Evolutionary conservation across 2,329 filamentous ascomycete species (phyloP), one percentile per base, ranked within the genome.

Genomic region (Proliferodiscus dingleyae): DNA sequence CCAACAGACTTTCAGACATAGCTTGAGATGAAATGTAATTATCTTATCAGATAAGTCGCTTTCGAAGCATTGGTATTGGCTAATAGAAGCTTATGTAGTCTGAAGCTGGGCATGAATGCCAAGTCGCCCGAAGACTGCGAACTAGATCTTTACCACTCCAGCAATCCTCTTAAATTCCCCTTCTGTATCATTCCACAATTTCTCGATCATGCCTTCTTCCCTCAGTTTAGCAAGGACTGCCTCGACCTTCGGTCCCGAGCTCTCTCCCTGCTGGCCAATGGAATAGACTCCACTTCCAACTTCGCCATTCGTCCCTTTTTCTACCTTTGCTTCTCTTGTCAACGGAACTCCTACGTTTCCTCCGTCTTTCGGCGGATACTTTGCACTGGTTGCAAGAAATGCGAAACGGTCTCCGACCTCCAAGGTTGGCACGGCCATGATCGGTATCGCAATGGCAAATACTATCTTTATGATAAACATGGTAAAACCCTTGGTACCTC

Each of bases 321-420:
- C 59, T 18, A 56, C 37, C 3, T 9, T 40, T 10, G 52, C 16
- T 18, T 40, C 48, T 4, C 42, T 53, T 9, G 9, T 39, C 22
- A 61, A 29, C 9, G 53, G 47, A 1, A 63, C 56, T 3, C 57
- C 58, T 21, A n/a, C 41, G 34, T 26, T 32, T 13, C 47, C 51
- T 1, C 38, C 46, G 16, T 43, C 37, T 13, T n/a, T 22, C 9
- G 43, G 39, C 3, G 57, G 28, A 50, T 59, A 68, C 28, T 50
- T 55, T 4, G 59, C 63, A 49, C 64, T 67, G 4, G 65, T 68
- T 5, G 57, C 58, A 3, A 64, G 40, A 43, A 59, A 68, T 19
- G 66, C 30, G 51, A 67, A 63, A 4, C 66, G 50, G 47, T 66
- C 63, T n/a, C 66, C 67, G 29, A 49, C 57, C 44, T 68, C 65